Percentiles rank a stretch among this genome's conserved stretches.
Conservation (phyloP, 2,329 filamentous ascomycete genomes). For the Leptographium wingfieldii region DNA sequence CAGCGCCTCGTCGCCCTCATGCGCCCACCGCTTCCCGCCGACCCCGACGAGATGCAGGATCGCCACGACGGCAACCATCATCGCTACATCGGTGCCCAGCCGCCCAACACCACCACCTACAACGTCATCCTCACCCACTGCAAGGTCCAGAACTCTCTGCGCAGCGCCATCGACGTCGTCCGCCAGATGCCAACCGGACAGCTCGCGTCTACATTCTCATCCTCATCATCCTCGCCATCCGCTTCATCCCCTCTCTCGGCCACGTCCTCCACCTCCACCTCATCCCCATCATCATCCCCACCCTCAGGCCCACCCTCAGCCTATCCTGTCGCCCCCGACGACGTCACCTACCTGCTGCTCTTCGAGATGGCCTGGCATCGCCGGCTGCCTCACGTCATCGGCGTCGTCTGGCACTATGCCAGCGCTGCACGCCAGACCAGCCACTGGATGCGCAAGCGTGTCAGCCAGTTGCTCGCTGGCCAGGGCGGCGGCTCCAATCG, state of each 20-base stretch:
- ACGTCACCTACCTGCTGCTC: constrained; percentile 24
- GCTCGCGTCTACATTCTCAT: not conserved
- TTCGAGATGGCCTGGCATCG: constrained; percentile 23
- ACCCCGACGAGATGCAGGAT: not conserved
- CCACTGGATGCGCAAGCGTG: constrained; percentile 18
- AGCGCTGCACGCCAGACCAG: constrained; percentile 14
- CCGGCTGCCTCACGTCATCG: constrained; percentile 19
- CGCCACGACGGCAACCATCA: not conserved
- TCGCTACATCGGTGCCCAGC: constrained; percentile 3
- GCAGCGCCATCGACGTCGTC: constrained; percentile 14
- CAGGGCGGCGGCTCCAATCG: not conserved
- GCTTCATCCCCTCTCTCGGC: not conserved
- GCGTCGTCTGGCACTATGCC: constrained; percentile 23
- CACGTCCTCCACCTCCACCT: not conserved
- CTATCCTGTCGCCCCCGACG: constrained; percentile 16
- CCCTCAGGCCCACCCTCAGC: too few relatives aligned
- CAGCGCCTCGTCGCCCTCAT: constrained; percentile 21
- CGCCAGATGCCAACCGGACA: constrained; percentile 7
- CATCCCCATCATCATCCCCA: not conserved
- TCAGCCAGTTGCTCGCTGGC: constrained; percentile 3
- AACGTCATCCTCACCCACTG: constrained; percentile 21
- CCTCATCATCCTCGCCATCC: not conserved
- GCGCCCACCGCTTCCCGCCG: not conserved
- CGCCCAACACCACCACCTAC: constrained; percentile 21
- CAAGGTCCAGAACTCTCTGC: constrained; percentile 13